Evolutionary conservation across 2,329 filamentous ascomycete genomes (phyloP).

Genomic region (Fusarium nodosum): DNA sequence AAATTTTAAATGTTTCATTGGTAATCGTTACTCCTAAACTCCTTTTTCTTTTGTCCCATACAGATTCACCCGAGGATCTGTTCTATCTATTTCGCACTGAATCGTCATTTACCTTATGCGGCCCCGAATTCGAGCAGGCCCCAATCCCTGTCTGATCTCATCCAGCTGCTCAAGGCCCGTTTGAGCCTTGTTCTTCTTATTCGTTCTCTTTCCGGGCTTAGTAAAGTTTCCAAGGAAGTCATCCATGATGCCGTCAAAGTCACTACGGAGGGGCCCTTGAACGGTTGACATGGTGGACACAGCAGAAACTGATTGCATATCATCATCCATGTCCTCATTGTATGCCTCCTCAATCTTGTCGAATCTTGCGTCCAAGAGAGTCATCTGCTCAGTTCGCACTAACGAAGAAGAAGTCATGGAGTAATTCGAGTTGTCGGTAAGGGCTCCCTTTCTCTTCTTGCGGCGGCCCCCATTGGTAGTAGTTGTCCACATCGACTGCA

Average conservation of each 20-base stretch:
- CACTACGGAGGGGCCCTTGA: constrained; percentile 75
- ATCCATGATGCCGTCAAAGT: constrained; percentile 93
- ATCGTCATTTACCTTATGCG: constrained; percentile 38
- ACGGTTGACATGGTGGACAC: constrained; percentile 76
- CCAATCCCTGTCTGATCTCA: constrained; percentile 84
- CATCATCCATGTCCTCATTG: constrained; percentile 64
- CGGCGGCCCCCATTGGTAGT: constrained; percentile 83
- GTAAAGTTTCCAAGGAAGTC: constrained; percentile 86
- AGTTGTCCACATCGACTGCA: constrained; percentile 79
- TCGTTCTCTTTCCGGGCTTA: constrained; percentile 77
- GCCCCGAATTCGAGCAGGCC: constrained; percentile 74
- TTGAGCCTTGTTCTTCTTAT: constrained; percentile 85
- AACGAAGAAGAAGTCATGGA: constrained; percentile 93
- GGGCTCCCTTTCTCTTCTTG: constrained; percentile 95
- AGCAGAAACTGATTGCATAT: constrained; percentile 69
- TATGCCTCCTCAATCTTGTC: constrained; percentile 90
- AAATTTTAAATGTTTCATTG: constrained; percentile 21
- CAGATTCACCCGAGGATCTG: constrained; percentile 2
- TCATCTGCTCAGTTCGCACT: constrained; percentile 87
- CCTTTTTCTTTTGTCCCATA: constrained; percentile 24
- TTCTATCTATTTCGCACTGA: background rate
- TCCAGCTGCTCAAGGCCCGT: constrained; percentile 90
- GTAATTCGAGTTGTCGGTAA: constrained; percentile 88
- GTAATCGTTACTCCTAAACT: constrained; percentile 32
- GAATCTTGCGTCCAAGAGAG: constrained; percentile 88